Percentiles rank a stretch among this genome's conserved stretches.
phyloP scores from a whole-genome alignment of 2,329 filamentous ascomycete genomes.

The Nemania diffusa region DNA sequence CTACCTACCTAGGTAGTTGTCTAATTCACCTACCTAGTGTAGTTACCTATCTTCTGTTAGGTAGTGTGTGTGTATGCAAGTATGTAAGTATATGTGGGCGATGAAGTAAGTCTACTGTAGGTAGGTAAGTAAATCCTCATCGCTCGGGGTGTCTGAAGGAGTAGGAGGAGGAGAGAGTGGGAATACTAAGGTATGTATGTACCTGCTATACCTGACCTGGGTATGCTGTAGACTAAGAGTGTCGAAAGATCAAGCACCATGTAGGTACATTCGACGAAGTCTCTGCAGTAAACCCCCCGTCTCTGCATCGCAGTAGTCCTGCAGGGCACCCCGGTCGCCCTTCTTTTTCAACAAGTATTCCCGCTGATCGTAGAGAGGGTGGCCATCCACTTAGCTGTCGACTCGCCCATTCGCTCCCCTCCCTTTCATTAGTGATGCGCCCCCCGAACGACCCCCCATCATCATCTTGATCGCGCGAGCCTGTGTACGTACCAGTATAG shows the following conservation, averaged over 20 bases:
- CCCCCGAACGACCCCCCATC: slow-evolving; percentile 34
- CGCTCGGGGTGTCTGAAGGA: neutral
- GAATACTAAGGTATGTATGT: neutral
- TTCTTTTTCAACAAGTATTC: slow-evolving; percentile 40
- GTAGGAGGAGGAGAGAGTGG: slow-evolving; percentile 21
- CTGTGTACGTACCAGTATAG: no score
- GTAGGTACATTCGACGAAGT: slow-evolving; percentile 44
- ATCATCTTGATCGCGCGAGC: slow-evolving; percentile 45
- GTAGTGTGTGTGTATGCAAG: neutral
- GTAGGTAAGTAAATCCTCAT: neutral
- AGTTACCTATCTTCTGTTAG: neutral
- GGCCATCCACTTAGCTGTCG: slow-evolving; percentile 34
- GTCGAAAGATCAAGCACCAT: slow-evolving; percentile 36
- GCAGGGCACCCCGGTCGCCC: slow-evolving; percentile 45
- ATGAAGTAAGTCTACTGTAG: neutral
- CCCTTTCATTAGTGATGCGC: slow-evolving; percentile 33
- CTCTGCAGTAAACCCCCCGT: slow-evolving; percentile 42
- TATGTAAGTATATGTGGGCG: neutral
- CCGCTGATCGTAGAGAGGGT: slow-evolving; percentile 47
- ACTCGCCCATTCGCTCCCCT: slow-evolving; percentile 38
- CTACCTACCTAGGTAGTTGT: neutral
- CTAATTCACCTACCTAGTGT: neutral
- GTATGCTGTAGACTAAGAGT: neutral
- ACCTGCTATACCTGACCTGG: neutral
- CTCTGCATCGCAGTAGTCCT: slow-evolving; percentile 44